Percentiles rank a stretch among this genome's conserved stretches.
Evolutionary conservation across 179 eudicot species (phyloP).

Genomic region (Silene coronaria): DNA sequence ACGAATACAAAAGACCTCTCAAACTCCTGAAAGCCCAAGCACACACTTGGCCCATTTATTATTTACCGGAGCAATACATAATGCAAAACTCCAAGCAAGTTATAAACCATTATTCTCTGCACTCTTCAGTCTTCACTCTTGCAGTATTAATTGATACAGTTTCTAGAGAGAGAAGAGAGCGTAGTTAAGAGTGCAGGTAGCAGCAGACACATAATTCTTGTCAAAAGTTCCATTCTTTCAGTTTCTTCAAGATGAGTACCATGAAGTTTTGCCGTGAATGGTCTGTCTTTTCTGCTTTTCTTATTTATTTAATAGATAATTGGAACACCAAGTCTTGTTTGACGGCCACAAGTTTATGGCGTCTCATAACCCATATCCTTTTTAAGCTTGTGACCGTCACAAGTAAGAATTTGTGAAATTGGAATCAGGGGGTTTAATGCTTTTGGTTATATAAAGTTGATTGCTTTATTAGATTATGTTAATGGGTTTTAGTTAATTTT

Average conservation of each 20-base stretch:
- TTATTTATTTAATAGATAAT: no score
- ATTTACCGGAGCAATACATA: no score
- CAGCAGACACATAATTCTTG: neutral
- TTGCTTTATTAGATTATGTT: neutral
- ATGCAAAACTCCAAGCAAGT: no score
- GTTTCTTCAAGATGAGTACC: constrained; percentile 71
- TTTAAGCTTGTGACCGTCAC: no score
- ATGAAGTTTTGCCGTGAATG: constrained; percentile 98
- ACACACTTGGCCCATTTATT: no score
- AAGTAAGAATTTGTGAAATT: neutral
- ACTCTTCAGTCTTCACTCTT: neutral
- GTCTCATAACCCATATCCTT: no score
- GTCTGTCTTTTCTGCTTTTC: constrained; percentile 32
- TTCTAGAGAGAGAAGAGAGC: neutral
- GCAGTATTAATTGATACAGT: neutral
- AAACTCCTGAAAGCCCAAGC: no score
- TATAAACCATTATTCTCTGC: no score
- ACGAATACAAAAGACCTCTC: no score
- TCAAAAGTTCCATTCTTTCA: neutral
- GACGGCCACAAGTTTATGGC: no score
- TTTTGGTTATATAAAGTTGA: constrained; percentile 8
- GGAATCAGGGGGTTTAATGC: neutral
- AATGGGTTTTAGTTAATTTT: neutral
- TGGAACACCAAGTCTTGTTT: no score
- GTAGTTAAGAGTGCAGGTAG: neutral